These are phyloP conservation scores for Suillus bovinus DNA, from an alignment of 768 basidiomycete genomes.

Conservation along the genomic window DNA sequence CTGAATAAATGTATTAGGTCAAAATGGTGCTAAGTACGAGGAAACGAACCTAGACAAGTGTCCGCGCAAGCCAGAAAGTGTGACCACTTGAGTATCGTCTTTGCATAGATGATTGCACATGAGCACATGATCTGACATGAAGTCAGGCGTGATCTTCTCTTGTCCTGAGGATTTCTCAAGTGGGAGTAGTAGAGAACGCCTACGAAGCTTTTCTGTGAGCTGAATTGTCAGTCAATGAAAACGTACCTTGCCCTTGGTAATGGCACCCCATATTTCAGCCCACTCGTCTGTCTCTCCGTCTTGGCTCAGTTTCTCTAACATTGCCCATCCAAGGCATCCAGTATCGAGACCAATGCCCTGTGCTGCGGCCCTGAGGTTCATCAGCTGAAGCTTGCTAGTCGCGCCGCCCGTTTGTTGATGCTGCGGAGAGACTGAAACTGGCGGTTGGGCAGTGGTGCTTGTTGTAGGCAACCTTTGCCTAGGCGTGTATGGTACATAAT, in stretches of 20 bases:
- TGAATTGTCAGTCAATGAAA: not conserved
- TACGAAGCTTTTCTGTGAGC: constrained; percentile 30
- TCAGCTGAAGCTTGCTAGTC: constrained; percentile 66
- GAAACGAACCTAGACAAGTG: constrained; percentile 56
- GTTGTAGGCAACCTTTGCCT: constrained; percentile 60
- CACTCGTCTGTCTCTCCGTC: constrained; percentile 60
- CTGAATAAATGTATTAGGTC: constrained; percentile 33
- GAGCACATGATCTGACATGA: constrained; percentile 82
- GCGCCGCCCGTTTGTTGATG: constrained; percentile 57
- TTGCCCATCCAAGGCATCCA: constrained; percentile 70
- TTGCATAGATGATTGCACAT: constrained; percentile 56
- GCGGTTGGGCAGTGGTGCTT: constrained; percentile 40
- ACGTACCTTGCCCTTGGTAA: constrained; percentile 67
- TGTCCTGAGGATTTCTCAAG: constrained; percentile 53
- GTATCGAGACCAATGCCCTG: constrained; percentile 68
- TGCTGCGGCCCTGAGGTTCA: constrained; percentile 72
- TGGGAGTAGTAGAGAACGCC: constrained; percentile 83
- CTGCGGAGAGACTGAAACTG: constrained; percentile 38
- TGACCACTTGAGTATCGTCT: constrained; percentile 58
- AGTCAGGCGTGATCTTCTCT: constrained; percentile 65
- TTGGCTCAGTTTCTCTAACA: constrained; percentile 68
- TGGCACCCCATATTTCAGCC: constrained; percentile 64
- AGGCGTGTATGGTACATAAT: constrained; percentile 83
- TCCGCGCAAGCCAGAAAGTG: constrained; percentile 84
- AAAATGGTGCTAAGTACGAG: constrained; percentile 1